Conservation (phyloP, 2,329 filamentous ascomycete species). For the Aspergillus terreus region DNA sequence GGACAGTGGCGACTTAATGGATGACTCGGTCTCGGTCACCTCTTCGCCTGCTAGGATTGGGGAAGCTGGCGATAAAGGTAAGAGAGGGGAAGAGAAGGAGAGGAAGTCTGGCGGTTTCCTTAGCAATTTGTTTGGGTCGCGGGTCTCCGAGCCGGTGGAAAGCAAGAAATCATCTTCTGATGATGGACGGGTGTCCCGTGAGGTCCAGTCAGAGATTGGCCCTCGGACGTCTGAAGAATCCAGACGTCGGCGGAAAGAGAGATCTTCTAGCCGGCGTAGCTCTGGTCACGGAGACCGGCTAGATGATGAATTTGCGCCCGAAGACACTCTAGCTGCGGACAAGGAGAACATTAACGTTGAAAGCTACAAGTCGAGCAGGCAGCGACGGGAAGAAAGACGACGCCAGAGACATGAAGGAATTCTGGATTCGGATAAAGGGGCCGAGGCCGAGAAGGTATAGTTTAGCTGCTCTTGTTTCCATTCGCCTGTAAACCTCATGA, state of each 20-base stretch:
- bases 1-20: constrained; percentile 25
- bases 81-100: constrained; percentile 29
- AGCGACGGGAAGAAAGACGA: constrained; percentile 34
- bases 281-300: constrained; percentile 42
- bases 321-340: constrained; percentile 33
- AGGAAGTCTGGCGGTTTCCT: constrained; percentile 32
- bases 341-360: constrained; percentile 36
- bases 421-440: constrained; percentile 28
- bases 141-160: constrained; percentile 28
- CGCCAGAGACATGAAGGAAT: constrained; percentile 37
- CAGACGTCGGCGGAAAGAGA: constrained; percentile 46
- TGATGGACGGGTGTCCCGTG: constrained; percentile 27
- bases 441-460: constrained; percentile 39
- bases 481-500: constrained; percentile 25
- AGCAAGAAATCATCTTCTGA: constrained; percentile 23
- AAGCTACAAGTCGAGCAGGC: constrained; percentile 29
- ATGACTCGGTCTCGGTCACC: constrained; percentile 34
- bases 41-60: constrained; percentile 31
- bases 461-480: constrained; percentile 25
- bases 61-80: constrained; percentile 29
- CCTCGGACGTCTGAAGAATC: constrained; percentile 30
- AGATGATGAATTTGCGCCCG: constrained; percentile 41
- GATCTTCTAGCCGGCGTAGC: constrained; percentile 35
- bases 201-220: constrained; percentile 35
- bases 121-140: constrained; percentile 37